Conservation (phyloP, 768 basidiomycete genomes). For the Brasilioporus rufonigricans region DNA sequence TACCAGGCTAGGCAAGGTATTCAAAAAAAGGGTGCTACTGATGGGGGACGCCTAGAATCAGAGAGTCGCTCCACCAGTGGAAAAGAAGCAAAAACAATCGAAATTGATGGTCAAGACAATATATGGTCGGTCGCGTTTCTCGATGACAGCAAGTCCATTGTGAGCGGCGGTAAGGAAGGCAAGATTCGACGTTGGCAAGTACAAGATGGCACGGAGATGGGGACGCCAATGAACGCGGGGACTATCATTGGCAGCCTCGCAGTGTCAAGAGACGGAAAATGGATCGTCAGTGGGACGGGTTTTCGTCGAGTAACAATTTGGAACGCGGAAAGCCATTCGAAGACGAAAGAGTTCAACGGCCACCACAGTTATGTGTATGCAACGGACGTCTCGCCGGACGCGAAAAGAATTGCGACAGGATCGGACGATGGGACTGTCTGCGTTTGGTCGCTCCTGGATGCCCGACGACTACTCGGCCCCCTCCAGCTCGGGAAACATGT, state of each 20-base stretch:
- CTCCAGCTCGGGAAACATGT: not conserved
- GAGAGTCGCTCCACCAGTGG: not conserved
- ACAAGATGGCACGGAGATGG: not conserved
- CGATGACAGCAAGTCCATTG: not conserved
- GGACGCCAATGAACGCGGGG: not conserved
- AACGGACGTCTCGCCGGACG: slow-evolving; percentile 7
- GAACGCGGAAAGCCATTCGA: not conserved
- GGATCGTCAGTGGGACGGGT: slow-evolving; percentile 1
- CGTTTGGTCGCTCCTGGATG: slow-evolving; percentile 8
- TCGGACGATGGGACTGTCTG: not conserved
- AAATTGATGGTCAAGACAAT: not conserved
- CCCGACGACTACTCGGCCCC: not conserved
- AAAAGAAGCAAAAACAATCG: not conserved
- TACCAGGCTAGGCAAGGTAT: not conserved
- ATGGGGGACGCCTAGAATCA: not conserved
- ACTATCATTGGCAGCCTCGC: not conserved
- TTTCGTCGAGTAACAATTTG: not conserved
- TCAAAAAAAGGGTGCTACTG: not conserved
- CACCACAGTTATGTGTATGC: not conserved
- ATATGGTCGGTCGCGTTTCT: not conserved
- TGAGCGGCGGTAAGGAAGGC: not conserved
- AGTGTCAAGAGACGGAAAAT: not conserved
- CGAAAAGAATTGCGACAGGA: not conserved
- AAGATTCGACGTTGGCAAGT: slow-evolving; percentile 3
- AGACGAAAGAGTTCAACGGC: not conserved